Evolutionary conservation across 2,329 filamentous ascomycete species (phyloP).

Genomic region (Paecilomyces sp.): DNA sequence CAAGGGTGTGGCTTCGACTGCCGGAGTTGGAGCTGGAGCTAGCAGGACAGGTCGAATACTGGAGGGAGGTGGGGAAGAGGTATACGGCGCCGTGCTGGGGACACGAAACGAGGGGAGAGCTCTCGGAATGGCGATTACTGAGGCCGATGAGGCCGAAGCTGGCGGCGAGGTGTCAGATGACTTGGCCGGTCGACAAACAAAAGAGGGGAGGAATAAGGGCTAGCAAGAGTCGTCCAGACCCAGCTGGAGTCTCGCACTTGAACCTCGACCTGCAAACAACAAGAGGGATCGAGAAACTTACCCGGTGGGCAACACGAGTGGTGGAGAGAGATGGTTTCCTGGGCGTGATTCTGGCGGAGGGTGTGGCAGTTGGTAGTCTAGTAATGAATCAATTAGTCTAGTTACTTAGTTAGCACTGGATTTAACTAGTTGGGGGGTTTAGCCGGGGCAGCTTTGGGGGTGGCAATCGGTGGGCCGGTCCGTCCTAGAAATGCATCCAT

Average conservation of each 20-base stretch:
- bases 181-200: neutral
- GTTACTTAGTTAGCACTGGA: no score
- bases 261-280: neutral
- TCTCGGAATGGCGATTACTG: neutral
- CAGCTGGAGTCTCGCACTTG: neutral
- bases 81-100: neutral
- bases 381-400: no score
- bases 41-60: neutral
- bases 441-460: neutral
- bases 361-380: neutral
- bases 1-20: neutral
- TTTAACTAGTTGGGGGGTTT: neutral
- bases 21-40: neutral
- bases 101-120: neutral
- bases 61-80: neutral
- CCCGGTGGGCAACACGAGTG: neutral
- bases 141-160: neutral
- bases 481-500: neutral
- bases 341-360: neutral
- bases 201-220: neutral
- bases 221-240: neutral
- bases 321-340: neutral
- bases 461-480: neutral
- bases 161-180: neutral
- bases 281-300: neutral